A percentile compares a stretch with the other conserved stretches of the same genome.
phyloP scores from a whole-genome alignment of 768 basidiomycete genomes.

The Xanthoconium stramineum region DNA sequence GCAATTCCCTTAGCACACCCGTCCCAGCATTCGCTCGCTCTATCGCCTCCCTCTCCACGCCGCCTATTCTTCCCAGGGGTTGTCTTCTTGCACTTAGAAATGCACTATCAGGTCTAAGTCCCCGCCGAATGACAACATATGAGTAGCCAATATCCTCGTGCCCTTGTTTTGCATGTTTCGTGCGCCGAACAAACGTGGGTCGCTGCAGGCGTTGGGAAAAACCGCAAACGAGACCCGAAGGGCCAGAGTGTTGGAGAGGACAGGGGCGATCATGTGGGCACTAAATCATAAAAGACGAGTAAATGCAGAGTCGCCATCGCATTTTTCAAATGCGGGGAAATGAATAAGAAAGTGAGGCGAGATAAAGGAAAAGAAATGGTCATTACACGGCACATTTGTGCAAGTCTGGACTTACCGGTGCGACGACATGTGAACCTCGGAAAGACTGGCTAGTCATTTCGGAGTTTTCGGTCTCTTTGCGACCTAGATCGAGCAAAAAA shows the following conservation, averaged over 20 bases:
- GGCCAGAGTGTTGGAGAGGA: conserved; percentile 64
- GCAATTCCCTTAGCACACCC: conserved; percentile 24
- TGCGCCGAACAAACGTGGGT: conserved; percentile 79
- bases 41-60: conserved; percentile 29
- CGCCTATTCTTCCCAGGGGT: conserved; percentile 27
- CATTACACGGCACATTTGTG: background rate
- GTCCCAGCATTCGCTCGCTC: conserved; percentile 23
- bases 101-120: conserved; percentile 52
- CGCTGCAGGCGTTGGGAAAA: conserved; percentile 88
- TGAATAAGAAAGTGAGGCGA: background rate
- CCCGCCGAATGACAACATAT: conserved; percentile 85
- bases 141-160: conserved; percentile 89
- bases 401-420: conserved; percentile 58
- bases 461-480: conserved; percentile 52
- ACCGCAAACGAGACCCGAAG: conserved; percentile 60
- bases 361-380: background rate
- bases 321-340: conserved; percentile 20
- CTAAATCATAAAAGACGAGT: conserved; percentile 35
- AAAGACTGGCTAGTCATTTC: conserved; percentile 34
- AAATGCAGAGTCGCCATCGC: conserved; percentile 1
- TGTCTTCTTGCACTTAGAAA: conserved; percentile 3
- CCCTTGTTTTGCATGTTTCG: conserved; percentile 81
- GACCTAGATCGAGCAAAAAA: conserved; percentile 62
- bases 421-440: conserved; percentile 77
- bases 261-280: conserved; percentile 90